These are phyloP conservation scores for Quercus phellos DNA, from an alignment of 331 rosid genomes.

Conservation along the genomic window DNA sequence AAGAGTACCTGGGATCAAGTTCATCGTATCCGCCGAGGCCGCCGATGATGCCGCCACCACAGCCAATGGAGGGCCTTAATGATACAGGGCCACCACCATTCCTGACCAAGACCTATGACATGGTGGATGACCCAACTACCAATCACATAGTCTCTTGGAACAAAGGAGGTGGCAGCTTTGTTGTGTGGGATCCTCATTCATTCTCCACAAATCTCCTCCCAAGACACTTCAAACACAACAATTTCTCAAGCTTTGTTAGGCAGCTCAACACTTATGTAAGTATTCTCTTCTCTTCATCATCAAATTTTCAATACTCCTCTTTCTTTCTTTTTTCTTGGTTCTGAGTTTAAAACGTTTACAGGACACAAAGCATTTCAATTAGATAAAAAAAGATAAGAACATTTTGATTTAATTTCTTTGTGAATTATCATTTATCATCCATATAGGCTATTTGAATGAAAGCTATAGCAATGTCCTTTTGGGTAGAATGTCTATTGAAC, in stretches of 20 bases:
- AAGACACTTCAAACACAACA: conserved; percentile 79
- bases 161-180: conserved; percentile 63
- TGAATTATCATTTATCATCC: not conserved
- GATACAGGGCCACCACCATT: conserved; percentile 84
- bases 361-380: not conserved
- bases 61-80: conserved; percentile 78
- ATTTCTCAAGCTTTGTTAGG: conserved; percentile 90
- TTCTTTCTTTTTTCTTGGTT: not conserved
- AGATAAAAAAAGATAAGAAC: not conserved
- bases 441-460: not conserved
- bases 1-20: conserved; percentile 38
- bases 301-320: not conserved
- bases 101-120: conserved; percentile 72
- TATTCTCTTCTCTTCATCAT: not conserved
- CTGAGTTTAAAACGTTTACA: not conserved
- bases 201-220: conserved; percentile 70
- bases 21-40: conserved; percentile 16
- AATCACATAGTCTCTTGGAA: conserved; percentile 70
- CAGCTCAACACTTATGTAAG: conserved; percentile 92
- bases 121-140: conserved; percentile 63
- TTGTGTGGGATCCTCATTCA: conserved; percentile 75
- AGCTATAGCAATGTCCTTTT: not conserved
- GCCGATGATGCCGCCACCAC: conserved; percentile 35
- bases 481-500: not conserved
- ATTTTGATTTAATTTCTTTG: not conserved